phyloP scores from a whole-genome alignment of 345 rosid species.

The Ceriops zippeliana region DNA sequence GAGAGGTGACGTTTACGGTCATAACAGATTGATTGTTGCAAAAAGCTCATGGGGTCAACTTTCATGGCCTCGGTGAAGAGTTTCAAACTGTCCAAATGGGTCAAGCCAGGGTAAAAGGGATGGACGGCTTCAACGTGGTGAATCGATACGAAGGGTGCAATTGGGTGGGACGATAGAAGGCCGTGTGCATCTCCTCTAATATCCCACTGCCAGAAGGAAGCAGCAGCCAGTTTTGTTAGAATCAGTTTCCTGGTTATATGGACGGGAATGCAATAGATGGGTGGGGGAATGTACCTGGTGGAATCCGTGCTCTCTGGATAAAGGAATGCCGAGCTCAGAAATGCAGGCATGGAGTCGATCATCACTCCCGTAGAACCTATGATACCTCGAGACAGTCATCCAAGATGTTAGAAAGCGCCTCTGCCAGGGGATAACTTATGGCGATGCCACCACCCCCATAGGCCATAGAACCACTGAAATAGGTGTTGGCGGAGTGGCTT shows the following conservation, averaged over 20 bases:
- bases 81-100: constrained; percentile 60
- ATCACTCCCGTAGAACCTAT: constrained; percentile 80
- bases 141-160: constrained; percentile 78
- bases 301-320: constrained; percentile 78
- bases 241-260: too few relatives aligned
- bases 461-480: constrained; percentile 87
- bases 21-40: constrained; percentile 81
- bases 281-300: constrained; percentile 57
- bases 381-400: constrained; percentile 83
- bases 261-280: not conserved
- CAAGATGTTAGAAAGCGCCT: constrained; percentile 59
- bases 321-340: constrained; percentile 84
- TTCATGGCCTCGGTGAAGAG: constrained; percentile 74
- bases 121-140: constrained; percentile 88
- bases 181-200: constrained; percentile 81
- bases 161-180: constrained; percentile 70
- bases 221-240: not conserved
- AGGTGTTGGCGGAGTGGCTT: constrained; percentile 84
- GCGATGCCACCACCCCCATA: constrained; percentile 98
- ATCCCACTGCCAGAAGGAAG: constrained; percentile 68
- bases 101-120: constrained; percentile 76
- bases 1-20: constrained; percentile 52
- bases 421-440: constrained; percentile 72
- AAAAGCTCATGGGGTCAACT: constrained; percentile 60
- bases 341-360: constrained; percentile 94